Evolutionary conservation across 176 grass and related monocot species (phyloP).

Genomic region (Zoysia japonica): DNA sequence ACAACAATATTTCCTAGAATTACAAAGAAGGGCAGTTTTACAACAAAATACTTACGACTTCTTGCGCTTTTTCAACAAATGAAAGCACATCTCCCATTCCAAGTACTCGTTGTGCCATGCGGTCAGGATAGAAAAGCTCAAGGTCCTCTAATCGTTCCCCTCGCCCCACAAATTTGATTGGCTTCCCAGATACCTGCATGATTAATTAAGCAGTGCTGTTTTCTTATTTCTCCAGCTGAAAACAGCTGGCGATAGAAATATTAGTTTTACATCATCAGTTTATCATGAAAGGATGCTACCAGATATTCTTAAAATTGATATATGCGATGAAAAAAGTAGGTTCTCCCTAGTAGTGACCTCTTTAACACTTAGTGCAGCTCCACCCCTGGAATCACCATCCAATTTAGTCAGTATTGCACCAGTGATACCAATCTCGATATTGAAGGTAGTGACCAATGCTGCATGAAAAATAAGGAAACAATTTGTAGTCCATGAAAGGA

Average conservation of each 20-base stretch:
- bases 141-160: slow-evolving; percentile 88
- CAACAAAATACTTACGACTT: slow-evolving; percentile 69
- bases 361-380: slow-evolving; percentile 97
- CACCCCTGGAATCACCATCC: slow-evolving; percentile 96
- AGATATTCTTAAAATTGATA: not conserved
- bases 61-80: slow-evolving; percentile 97
- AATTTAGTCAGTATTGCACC: slow-evolving; percentile 95
- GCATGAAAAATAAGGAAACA: slow-evolving; percentile 34
- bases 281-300: not conserved
- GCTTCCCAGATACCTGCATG: slow-evolving; percentile 90
- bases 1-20: slow-evolving; percentile 11
- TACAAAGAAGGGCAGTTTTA: not conserved
- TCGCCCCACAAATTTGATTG: slow-evolving; percentile 87
- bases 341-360: slow-evolving; percentile 52
- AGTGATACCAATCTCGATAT: slow-evolving; percentile 95
- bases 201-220: slow-evolving; percentile 3
- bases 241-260: not conserved
- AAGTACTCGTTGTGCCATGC: slow-evolving; percentile 85
- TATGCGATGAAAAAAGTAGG: slow-evolving; percentile 28
- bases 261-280: not conserved
- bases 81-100: slow-evolving; percentile 99
- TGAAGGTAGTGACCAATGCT: slow-evolving; percentile 95
- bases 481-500: slow-evolving; percentile 16
- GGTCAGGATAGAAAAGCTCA: slow-evolving; percentile 95
- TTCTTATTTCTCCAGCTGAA: not conserved